phyloP scores from a whole-genome alignment of 2,329 filamentous ascomycete species.

The Claviceps citrina region DNA sequence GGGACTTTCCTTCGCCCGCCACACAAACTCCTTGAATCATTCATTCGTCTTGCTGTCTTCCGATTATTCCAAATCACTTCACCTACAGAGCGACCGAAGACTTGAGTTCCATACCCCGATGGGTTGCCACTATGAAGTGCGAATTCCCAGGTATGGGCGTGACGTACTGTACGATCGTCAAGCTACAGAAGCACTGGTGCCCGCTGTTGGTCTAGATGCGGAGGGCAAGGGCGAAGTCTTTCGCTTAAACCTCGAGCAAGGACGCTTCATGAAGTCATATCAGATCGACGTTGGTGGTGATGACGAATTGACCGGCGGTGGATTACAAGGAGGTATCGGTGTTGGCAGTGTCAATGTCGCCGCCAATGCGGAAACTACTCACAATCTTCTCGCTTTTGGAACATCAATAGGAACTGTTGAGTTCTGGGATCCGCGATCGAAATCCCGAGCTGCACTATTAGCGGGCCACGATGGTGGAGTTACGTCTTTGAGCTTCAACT shows the following conservation, averaged over 20 bases:
- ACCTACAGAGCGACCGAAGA: conserved; percentile 79
- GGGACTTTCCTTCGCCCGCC: conserved; percentile 81
- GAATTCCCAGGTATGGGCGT: conserved; percentile 82
- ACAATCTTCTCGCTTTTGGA: conserved; percentile 84
- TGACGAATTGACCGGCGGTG: conserved; percentile 52
- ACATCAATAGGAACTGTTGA: conserved; percentile 92
- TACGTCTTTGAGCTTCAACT: conserved; percentile 75
- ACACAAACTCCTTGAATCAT: conserved; percentile 82
- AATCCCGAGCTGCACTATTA: conserved; percentile 65
- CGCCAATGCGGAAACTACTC: conserved; percentile 73
- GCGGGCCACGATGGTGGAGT: conserved; percentile 55
- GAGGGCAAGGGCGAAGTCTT: conserved; percentile 88
- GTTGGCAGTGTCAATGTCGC: conserved; percentile 78
- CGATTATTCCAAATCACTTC: conserved; percentile 88
- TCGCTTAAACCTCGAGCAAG: conserved; percentile 76
- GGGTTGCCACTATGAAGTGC: conserved; percentile 76
- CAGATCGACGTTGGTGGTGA: conserved; percentile 82
- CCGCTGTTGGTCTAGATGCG: conserved; percentile 70
- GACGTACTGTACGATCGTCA: conserved; percentile 73
- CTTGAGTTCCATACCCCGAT: conserved; percentile 86
- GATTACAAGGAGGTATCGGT: conserved; percentile 73
- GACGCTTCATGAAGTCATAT: conserved; percentile 87
- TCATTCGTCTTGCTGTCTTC: conserved; percentile 77
- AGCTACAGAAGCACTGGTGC: conserved; percentile 72
- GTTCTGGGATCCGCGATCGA: conserved; percentile 84